Evolutionary conservation across 2,329 filamentous ascomycete species (phyloP).

Genomic region (Diaporthe sp.): DNA sequence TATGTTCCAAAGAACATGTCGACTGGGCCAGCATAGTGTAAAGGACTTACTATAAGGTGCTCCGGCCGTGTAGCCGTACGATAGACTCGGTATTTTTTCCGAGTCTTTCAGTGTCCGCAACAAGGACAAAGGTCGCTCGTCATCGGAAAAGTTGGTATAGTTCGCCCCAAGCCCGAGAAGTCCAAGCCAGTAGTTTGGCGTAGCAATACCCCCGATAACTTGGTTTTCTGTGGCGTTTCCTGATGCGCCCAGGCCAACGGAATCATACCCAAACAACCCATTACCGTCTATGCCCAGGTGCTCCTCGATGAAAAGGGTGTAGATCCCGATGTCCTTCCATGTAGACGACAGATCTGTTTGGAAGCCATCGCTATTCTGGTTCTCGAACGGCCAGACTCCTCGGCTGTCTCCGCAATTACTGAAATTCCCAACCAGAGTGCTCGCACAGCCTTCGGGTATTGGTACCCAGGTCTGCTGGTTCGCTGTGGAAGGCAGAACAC

Average conservation of each 20-base stretch:
- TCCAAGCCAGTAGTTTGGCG: conserved; percentile 9
- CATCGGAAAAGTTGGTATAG: conserved; percentile 19
- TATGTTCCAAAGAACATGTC: neutral
- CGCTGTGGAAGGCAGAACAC: conserved; percentile 20
- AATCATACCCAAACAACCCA: conserved; percentile 9
- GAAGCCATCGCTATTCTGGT: conserved; percentile 6
- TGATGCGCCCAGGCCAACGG: conserved; percentile 14
- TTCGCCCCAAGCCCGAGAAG: conserved; percentile 21
- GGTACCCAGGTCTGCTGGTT: conserved; percentile 28
- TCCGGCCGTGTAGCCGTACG: conserved; percentile 25
- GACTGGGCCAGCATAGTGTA: neutral
- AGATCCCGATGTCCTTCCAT: conserved; percentile 1
- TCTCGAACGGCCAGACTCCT: conserved; percentile 28
- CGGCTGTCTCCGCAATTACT: conserved; percentile 21
- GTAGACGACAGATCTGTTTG: neutral
- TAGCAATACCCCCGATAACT: conserved; percentile 5
- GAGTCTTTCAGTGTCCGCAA: conserved; percentile 24
- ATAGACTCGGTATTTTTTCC: conserved; percentile 7
- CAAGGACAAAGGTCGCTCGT: conserved; percentile 13
- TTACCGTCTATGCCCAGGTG: conserved; percentile 22
- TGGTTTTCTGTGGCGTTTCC: neutral
- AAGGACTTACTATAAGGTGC: conserved; percentile 13
- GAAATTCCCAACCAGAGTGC: conserved; percentile 5
- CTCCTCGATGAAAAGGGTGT: conserved; percentile 10
- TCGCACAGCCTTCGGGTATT: neutral